Conservation (phyloP, 495 filamentous ascomycete species). For the Trichoderma parareesei region DNA sequence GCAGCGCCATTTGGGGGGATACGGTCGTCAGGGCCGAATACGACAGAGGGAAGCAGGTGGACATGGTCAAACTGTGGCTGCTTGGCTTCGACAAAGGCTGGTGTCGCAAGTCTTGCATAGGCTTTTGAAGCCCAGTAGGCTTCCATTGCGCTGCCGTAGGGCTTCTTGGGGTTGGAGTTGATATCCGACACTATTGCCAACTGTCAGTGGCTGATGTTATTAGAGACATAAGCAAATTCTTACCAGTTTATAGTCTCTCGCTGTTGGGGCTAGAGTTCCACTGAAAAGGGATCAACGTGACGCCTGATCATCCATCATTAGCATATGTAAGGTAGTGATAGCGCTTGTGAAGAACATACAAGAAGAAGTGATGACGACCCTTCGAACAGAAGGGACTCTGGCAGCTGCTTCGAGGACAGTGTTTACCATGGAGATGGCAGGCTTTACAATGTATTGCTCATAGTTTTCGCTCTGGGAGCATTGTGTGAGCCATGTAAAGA, state of each 20-base stretch:
- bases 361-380: background rate
- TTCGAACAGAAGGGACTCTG: background rate
- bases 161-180: background rate
- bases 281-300: background rate
- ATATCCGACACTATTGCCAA: background rate
- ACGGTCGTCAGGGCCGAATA: background rate
- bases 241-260: background rate
- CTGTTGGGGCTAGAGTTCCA: background rate
- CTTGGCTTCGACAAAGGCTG: background rate
- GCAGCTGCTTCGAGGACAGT: background rate
- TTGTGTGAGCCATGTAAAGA: background rate
- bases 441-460: background rate
- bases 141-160: background rate
- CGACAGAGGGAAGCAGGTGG: background rate
- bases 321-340: background rate
- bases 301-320: background rate
- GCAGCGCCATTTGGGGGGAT: background rate
- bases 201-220: background rate
- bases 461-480: background rate
- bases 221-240: background rate
- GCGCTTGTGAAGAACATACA: background rate
- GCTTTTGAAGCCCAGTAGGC: constrained; percentile 4
- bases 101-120: background rate
- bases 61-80: background rate
- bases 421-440: background rate